Evolutionary conservation across 2,329 filamentous ascomycete species (phyloP), one percentile per base, ranked within the genome.

Genomic region (Cordyceps fumosorosea): DNA sequence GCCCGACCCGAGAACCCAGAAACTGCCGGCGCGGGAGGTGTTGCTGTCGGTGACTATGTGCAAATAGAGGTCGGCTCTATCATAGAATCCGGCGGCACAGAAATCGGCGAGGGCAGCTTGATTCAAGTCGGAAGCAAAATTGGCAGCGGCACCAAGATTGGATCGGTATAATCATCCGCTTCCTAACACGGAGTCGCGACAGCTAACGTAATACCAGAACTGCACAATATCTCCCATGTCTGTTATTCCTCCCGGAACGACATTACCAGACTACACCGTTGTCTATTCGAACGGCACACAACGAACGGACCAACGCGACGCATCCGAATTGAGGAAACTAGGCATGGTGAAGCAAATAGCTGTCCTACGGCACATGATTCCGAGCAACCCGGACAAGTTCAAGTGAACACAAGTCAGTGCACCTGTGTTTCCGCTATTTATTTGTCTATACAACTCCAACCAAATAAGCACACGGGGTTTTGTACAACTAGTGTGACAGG

Each of bases 191-290:
- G 3, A 6, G n/a, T 60, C 18, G n/a, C 37, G 18, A 26, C 10
- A 18, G 76, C 4, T 71, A 52, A 74, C n/a, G 37, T n/a, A 7
- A 2, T 7, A 50, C 32, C 29, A 88, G 80, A 84, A 91, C 70
- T 89, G 88, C 68, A 91, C 88, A 24, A 80, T 93, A 57, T 87
- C 89, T 8, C 82, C 89, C 0, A 79, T 84, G 63, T 87, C 83
- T 26, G 77, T 80, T 29, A 77, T 92, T 48, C 73, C 76, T 0
- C 81, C 85, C 11, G 81, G 83, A 0, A 82, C 85, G 37, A 74
- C 78, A 12, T 70, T 93, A 0, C 83, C 83, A 0, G 88, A 91
- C 64, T 85, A 83, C 71, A 88, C 85, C 0, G 88, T 92, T 5
- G 77, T 91, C 24, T 91, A 85, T 73, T 87, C 88, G 0, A 82